A percentile compares a stretch with the other conserved stretches of the same genome.
Evolutionary conservation across 495 filamentous ascomycete species (phyloP).

Genomic region (Corynascus novoguineensis): DNA sequence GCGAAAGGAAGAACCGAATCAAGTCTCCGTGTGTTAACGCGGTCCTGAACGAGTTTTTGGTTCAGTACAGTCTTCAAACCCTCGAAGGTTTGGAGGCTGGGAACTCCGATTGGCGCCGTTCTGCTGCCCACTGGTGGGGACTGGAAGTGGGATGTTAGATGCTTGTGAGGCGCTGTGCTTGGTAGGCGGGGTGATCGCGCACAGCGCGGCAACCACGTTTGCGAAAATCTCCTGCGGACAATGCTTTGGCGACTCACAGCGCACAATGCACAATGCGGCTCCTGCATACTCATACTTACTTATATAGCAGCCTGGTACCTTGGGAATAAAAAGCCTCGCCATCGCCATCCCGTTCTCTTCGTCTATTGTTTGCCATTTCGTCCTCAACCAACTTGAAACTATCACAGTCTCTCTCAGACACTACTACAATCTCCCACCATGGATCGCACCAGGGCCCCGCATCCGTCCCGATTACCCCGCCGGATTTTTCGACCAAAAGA

Average conservation of each 20-base stretch:
- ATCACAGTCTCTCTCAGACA: neutral
- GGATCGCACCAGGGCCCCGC: neutral
- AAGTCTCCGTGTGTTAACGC: too few species aligned
- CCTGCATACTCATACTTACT: neutral
- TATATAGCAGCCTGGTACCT: too few species aligned
- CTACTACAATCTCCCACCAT: too few species aligned
- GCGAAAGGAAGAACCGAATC: too few species aligned
- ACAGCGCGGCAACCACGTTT: neutral
- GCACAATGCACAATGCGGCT: constrained; percentile 1
- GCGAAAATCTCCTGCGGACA: too few species aligned
- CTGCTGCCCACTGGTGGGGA: neutral
- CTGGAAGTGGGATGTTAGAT: neutral
- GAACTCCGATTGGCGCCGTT: too few species aligned
- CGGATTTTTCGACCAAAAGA: neutral
- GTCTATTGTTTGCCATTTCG: neutral
- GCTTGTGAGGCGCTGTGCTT: neutral
- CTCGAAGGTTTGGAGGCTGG: neutral
- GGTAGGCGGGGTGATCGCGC: too few species aligned
- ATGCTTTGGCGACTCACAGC: neutral
- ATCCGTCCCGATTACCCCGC: neutral
- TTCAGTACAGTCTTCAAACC: too few species aligned
- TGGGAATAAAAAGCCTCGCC: neutral
- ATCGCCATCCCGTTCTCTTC: neutral
- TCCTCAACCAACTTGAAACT: neutral
- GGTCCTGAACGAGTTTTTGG: neutral